Percentiles rank a stretch among this genome's conserved stretches.
Conservation (phyloP, 495 filamentous ascomycete genomes). For the Penicillium ucsense region DNA sequence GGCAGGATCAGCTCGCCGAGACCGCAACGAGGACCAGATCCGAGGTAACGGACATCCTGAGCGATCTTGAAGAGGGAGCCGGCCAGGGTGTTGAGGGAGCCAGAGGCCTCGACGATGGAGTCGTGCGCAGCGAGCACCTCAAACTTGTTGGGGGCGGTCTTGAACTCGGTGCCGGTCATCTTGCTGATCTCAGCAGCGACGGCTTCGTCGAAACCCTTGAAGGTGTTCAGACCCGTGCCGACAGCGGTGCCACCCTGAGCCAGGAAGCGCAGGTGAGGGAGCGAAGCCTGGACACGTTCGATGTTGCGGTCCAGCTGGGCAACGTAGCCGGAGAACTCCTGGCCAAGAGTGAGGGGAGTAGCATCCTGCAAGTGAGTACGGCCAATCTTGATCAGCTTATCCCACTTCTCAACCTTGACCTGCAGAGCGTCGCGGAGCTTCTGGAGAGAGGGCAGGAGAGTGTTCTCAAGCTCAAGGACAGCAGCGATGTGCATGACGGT, state of each 20-base stretch:
- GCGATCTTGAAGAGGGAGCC: conserved; percentile 95
- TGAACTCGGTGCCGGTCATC: conserved; percentile 87
- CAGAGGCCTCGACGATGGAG: conserved; percentile 86
- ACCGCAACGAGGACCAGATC: conserved; percentile 90
- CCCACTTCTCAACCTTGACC: conserved; percentile 81
- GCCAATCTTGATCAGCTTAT: conserved; percentile 95
- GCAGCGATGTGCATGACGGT: conserved; percentile 99
- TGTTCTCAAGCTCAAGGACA: conserved; percentile 81
- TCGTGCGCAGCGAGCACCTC: conserved; percentile 97
- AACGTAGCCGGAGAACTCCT: conserved; percentile 98
- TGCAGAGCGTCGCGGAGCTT: conserved; percentile 75
- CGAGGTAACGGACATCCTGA: conserved; percentile 94
- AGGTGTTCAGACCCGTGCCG: conserved; percentile 95
- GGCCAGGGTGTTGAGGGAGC: conserved; percentile 88
- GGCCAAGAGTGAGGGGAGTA: conserved; percentile 88
- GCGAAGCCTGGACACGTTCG: conserved; percentile 69
- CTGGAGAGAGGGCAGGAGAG: conserved; percentile 73
- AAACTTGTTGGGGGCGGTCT: conserved; percentile 98
- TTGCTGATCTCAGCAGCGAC: conserved; percentile 84
- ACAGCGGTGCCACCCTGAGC: conserved; percentile 97
- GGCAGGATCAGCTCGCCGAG: conserved; percentile 86
- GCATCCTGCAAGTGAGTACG: conserved; percentile 97
- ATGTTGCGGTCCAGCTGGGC: conserved; percentile 86
- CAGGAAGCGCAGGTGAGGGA: conserved; percentile 77
- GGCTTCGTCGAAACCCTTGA: conserved; percentile 86